phyloP scores from a whole-genome alignment of 139 green algal species.

The Chlorokybus atmophyticus region DNA sequence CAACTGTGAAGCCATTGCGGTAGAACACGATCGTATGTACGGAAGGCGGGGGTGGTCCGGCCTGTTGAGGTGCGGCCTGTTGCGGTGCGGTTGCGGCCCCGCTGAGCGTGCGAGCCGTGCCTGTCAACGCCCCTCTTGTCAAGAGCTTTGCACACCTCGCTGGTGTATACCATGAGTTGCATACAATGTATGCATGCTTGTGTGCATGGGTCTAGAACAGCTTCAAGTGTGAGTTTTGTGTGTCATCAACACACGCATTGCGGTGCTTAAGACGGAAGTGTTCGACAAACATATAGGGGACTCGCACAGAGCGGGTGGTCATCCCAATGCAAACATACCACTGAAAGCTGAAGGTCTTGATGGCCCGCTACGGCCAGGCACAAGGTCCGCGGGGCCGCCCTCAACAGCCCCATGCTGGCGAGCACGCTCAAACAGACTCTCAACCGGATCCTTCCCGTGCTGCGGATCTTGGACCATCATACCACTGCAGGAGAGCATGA shows the following conservation, averaged over 20 bases:
- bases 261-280: too few relatives aligned
- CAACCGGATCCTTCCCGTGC: not conserved
- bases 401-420: constrained; percentile 19
- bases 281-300: too few relatives aligned
- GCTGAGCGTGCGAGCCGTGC: constrained; percentile 23
- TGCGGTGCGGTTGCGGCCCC: not conserved
- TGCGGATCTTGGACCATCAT: constrained; percentile 29
- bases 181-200: too few relatives aligned
- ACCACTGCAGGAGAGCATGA: constrained; percentile 6
- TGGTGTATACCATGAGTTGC: too few relatives aligned
- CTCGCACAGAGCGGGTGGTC: too few relatives aligned
- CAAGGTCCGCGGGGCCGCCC: constrained; percentile 22
- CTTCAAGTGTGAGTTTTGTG: too few relatives aligned
- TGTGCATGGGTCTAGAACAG: too few relatives aligned
- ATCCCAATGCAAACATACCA: too few relatives aligned
- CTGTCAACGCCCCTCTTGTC: constrained; percentile 13
- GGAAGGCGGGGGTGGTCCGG: not conserved
- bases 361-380: not conserved
- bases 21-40: constrained; percentile 33
- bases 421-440: constrained; percentile 26
- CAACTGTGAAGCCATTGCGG: constrained; percentile 40
- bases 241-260: too few relatives aligned
- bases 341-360: not conserved
- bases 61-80: not conserved
- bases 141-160: not conserved